Evolutionary conservation across 176 grass and related monocot species (phyloP), one percentile per base, ranked within the genome.

Genomic region (Oryza australiensis): DNA sequence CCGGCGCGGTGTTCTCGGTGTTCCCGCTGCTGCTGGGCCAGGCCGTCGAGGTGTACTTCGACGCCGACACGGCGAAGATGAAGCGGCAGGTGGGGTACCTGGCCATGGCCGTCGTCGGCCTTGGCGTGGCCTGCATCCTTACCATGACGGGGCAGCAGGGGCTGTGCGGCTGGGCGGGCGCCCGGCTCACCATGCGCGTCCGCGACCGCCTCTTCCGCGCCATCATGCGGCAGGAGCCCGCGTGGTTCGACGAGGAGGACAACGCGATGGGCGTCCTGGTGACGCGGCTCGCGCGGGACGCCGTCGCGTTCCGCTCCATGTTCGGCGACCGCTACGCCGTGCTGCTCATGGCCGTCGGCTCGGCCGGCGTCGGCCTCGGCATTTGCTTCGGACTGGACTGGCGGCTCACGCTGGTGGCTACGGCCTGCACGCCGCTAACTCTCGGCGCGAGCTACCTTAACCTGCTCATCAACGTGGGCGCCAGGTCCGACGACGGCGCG

Each of bases 71-170:
- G 12, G 26, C 66, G 3, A 94, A 84, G 38, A 90, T 94, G 91
- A 88, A 83, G 75, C 83, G 83, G 41, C 85, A 94, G 40, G 79
- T 94, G 51, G 85, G 71, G 0, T 72, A 76, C 62, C 30, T 94
- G 5, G 85, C 91, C 14, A 43, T 67, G 4, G 75, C 82, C 12
- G 40, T 90, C 23, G 88, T 90, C 0, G 91, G 86, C 0, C 83
- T 94, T 11, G 91, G 91, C 60, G 22, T 90, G 43, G 91, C 70
- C 20, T 88, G 83, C 83, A 83, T 94, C 18, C 0, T 94, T 18
- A 74, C 88, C 70, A 90, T 94, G 91, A 91, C 88, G 3, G 73
- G 86, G n/a, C 92, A 91, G 64, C 86, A 94, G 33, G 86, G 88
- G 1, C 78, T 94, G 15, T 94, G 91, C 26, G 89, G 89, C 0